Evolutionary conservation across 2,329 filamentous ascomycete species (phyloP).

Genomic region (Ophiostoma sp.): DNA sequence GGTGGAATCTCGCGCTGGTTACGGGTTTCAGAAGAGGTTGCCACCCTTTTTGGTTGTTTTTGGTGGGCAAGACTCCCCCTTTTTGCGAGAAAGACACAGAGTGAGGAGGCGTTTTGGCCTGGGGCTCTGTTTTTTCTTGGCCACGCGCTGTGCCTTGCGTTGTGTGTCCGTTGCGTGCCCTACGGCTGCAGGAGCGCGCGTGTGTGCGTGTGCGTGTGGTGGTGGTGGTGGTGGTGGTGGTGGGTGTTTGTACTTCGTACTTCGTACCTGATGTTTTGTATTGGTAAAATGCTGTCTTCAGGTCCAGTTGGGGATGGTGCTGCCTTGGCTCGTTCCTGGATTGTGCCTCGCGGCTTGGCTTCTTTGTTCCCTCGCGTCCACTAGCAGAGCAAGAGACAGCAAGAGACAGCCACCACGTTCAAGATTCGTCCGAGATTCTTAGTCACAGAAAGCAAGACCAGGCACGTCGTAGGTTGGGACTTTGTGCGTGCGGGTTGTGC

Average conservation of each 20-base stretch:
- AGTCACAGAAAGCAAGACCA: neutral
- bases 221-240: constrained; percentile 1
- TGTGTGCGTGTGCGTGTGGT: no score
- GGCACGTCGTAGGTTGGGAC: neutral
- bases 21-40: constrained; percentile 6
- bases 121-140: neutral
- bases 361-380: neutral
- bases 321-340: neutral
- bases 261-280: neutral
- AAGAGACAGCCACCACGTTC: constrained; percentile 1
- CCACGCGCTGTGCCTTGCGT: neutral
- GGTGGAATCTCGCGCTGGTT: constrained; percentile 13
- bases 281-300: neutral
- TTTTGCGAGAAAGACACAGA: neutral
- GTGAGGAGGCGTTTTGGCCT: neutral
- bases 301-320: neutral
- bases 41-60: neutral
- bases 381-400: neutral
- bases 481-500: neutral
- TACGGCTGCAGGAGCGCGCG: neutral
- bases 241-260: neutral
- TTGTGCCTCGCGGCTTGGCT: constrained; percentile 7
- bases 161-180: neutral
- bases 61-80: neutral
- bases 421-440: neutral